Base-by-base conservation (phyloP, 306 rosid species). In the Lithocarpus polystachyus region DNA sequence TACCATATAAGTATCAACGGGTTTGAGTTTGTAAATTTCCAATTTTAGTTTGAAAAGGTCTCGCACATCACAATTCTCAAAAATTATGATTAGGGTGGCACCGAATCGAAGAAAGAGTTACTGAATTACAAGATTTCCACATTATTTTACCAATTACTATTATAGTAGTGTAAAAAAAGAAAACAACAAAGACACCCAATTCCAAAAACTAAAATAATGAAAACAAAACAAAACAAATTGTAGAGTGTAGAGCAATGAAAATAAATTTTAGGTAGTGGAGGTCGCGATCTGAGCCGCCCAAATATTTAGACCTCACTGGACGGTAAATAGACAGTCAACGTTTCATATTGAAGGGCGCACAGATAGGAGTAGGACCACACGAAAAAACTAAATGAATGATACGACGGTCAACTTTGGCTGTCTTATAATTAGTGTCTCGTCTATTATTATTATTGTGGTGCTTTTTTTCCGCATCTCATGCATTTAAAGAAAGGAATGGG, bases 381-480 rank as follows among this genome's bases (percentile, higher is more conserved):
- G 55, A 56, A 29, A 24, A 10, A 24, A 4, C 2, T 10, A 48
- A 48, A 13, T 24, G 6, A 1, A 4, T 1, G 69, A 29, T 6
- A 33, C 18, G 48, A 5, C 48, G 73, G 82, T 79, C 68, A 72
- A 53, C 67, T 61, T 22, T 22, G 78, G 82, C 77, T 26, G 73
- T 72, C 77, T 8, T n/a, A n/a, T n/a, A n/a, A n/a, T n/a, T 40
- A 40, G 11, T 40, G 45, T 40, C 3, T 40, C 45, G 45, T 40
- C 45, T 40, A 40, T 40, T 17, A 56, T 68, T 35, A 19, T 68
- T 19, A 11, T 18, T 14, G 23, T n/a, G 70, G 18, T 7, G 54
- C 53, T 0, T 22, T 19, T 68, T 68, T 68, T n/a, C 73, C 73
- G 73, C 73, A n/a, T 68, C 54, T 68, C 29, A 35, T 20, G n/a